phyloP scores from a whole-genome alignment of 2,329 filamentous ascomycete species.

The Emergomyces orientalis region DNA sequence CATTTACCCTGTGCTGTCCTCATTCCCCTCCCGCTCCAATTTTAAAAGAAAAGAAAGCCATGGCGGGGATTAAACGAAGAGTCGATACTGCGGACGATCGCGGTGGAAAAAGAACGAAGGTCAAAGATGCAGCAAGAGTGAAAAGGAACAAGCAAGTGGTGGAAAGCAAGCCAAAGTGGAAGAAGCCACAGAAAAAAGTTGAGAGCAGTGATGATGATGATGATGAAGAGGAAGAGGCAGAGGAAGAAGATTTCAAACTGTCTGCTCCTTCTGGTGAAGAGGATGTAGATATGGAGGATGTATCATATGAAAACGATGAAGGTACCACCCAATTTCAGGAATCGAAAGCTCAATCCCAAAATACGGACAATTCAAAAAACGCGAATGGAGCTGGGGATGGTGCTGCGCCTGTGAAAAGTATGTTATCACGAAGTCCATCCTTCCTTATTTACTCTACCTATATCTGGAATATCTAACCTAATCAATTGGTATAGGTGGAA shows the following conservation, averaged over 20 bases:
- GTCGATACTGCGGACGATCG: slow-evolving; percentile 31
- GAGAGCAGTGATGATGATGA: slow-evolving; percentile 28
- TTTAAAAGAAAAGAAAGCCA: slow-evolving; percentile 16
- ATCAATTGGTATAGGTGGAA: slow-evolving; percentile 40
- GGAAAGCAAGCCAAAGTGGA: slow-evolving; percentile 22
- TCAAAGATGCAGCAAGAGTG: slow-evolving; percentile 16
- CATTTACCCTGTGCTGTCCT: neutral
- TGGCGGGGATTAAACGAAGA: slow-evolving; percentile 36
- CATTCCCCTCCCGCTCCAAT: neutral
- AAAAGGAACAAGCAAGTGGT: slow-evolving; percentile 17
- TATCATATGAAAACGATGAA: slow-evolving; percentile 27
- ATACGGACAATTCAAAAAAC: slow-evolving; percentile 14
- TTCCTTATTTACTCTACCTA: neutral
- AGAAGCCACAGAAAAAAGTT: slow-evolving; percentile 28
- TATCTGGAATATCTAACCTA: neutral
- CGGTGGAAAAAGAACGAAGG: slow-evolving; percentile 35
- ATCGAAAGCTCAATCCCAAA: slow-evolving; percentile 17
- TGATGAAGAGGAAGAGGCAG: neutral
- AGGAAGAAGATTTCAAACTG: neutral
- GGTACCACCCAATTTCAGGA: slow-evolving; percentile 17
- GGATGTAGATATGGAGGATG: slow-evolving; percentile 40
- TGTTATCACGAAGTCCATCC: slow-evolving; percentile 9
- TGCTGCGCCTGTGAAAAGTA: slow-evolving; percentile 12
- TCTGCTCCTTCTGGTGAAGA: slow-evolving; percentile 32
- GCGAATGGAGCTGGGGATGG: slow-evolving; percentile 15